phyloP scores from a whole-genome alignment of 176 grass and related monocot genomes.

The Zea luxurians region DNA sequence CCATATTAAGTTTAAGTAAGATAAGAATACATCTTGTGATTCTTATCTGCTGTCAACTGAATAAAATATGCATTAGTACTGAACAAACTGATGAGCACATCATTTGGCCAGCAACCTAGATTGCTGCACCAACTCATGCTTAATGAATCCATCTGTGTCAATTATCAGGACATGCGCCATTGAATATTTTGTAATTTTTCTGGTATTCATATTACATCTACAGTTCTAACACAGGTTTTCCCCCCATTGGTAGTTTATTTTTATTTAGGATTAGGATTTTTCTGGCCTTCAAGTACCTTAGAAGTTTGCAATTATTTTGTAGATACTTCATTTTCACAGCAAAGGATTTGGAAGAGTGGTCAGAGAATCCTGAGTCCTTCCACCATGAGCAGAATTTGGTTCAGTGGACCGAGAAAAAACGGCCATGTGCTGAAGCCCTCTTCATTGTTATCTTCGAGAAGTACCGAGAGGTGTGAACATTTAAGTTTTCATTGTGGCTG shows the following conservation, averaged over 20 bases:
- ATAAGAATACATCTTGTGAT: not conserved
- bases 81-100: not conserved
- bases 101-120: constrained; percentile 8
- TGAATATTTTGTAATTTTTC: not conserved
- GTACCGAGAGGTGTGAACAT: constrained; percentile 68
- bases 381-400: constrained; percentile 98
- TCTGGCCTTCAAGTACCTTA: constrained; percentile 1
- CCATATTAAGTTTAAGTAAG: constrained; percentile 9
- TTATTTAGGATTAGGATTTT: constrained; percentile 7
- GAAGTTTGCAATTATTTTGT: constrained; percentile 34
- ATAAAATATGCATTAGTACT: constrained; percentile 1
- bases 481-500: constrained; percentile 17
- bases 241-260: not conserved
- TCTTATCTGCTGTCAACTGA: not conserved
- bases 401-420: constrained; percentile 91
- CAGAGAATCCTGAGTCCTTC: constrained; percentile 78
- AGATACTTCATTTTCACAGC: constrained; percentile 95
- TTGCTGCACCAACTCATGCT: constrained; percentile 5
- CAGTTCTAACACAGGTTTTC: not conserved
- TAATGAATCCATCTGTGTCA: not conserved
- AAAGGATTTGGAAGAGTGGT: constrained; percentile 96
- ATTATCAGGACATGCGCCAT: constrained; percentile 13
- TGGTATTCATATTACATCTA: not conserved
- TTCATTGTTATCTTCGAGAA: constrained; percentile 98
- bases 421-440: constrained; percentile 91